A percentile compares a stretch with the other conserved stretches of the same genome.
These are phyloP conservation scores for Hypomontagnella monticulosa DNA, from an alignment of 495 filamentous ascomycete genomes.

Conservation along the genomic window DNA sequence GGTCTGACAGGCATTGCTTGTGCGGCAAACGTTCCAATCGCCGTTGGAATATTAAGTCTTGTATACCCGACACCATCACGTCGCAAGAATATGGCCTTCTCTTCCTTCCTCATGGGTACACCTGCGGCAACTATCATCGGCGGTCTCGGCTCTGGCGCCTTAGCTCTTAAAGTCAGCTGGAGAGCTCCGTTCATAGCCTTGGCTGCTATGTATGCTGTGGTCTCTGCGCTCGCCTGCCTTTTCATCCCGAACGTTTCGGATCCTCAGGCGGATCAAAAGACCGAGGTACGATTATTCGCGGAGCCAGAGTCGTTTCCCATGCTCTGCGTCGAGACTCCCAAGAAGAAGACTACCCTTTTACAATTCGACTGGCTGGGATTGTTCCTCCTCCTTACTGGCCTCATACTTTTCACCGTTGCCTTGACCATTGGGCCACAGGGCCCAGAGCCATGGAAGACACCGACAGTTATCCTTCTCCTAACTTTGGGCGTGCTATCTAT, in stretches of 20 bases:
- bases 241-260: constrained; percentile 41
- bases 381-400: constrained; percentile 44
- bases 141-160: constrained; percentile 66
- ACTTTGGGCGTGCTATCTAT: constrained; percentile 63
- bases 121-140: constrained; percentile 70
- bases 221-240: constrained; percentile 37
- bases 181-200: constrained; percentile 67
- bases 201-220: constrained; percentile 57
- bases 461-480: constrained; percentile 66
- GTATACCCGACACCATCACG: constrained; percentile 61
- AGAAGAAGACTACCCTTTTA: constrained; percentile 47
- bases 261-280: constrained; percentile 27
- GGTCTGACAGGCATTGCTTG: constrained; percentile 68
- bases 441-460: constrained; percentile 64
- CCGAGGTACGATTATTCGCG: constrained; percentile 56
- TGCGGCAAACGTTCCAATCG: constrained; percentile 67
- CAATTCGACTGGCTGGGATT: constrained; percentile 50
- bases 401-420: constrained; percentile 46
- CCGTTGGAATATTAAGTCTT: constrained; percentile 67
- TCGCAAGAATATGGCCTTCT: constrained; percentile 70
- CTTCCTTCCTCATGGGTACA: constrained; percentile 70
- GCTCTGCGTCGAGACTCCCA: constrained; percentile 60
- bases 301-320: constrained; percentile 63
- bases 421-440: constrained; percentile 48
- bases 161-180: constrained; percentile 65